These are phyloP conservation scores for Linnemannia schmuckeri DNA, from an alignment of 192 early-diverging fungal species.

Conservation along the genomic window DNA sequence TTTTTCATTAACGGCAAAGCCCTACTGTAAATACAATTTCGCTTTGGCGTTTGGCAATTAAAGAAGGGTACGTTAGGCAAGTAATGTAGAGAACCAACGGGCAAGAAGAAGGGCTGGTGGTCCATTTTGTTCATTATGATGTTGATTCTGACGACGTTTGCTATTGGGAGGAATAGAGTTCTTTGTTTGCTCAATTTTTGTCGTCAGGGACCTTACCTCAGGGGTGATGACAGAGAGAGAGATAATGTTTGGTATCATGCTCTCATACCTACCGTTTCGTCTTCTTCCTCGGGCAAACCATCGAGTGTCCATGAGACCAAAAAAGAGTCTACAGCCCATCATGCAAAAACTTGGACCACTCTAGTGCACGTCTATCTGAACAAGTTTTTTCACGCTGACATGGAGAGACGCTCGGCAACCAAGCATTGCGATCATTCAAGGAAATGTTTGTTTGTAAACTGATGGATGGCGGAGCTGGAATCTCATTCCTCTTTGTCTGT, in stretches of 20 bases:
- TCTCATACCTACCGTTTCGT: too few relatives aligned
- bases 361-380: too few relatives aligned
- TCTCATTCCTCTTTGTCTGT: neutral
- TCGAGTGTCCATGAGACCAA: too few relatives aligned
- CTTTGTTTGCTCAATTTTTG: neutral
- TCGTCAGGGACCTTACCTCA: neutral
- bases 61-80: neutral
- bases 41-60: constrained; percentile 1
- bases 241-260: too few relatives aligned
- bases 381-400: too few relatives aligned
- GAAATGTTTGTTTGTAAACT: too few relatives aligned
- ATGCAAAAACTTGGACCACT: too few relatives aligned
- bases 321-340: too few relatives aligned
- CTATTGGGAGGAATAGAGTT: neutral
- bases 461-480: neutral
- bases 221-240: neutral
- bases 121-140: neutral
- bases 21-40: neutral
- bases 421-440: too few relatives aligned
- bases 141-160: neutral
- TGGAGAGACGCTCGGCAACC: too few relatives aligned
- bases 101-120: neutral
- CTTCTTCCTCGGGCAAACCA: too few relatives aligned
- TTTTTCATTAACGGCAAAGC: neutral
- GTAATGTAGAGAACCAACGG: neutral